Base-by-base conservation (phyloP, 2,329 filamentous ascomycete genomes). In the Cercospora sp. region DNA sequence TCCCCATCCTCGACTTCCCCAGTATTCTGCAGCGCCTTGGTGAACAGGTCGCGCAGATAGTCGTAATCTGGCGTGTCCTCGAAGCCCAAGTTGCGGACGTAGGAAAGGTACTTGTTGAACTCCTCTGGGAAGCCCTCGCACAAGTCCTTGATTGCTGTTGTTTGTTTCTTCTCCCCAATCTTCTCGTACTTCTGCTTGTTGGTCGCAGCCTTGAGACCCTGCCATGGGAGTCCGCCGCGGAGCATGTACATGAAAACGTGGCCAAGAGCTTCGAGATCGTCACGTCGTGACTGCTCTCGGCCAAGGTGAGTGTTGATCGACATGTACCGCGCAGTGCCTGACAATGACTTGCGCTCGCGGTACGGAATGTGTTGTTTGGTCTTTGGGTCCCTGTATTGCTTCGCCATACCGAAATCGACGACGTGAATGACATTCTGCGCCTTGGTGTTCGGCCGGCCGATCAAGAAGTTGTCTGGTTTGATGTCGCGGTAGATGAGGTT, bases 121-220 rank as follows among this genome's bases (percentile, higher is more conserved):
- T 99, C 94, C 79, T 97, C 92, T 87, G 95, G 94, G 82, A 97
- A 98, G 62, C 93, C 91, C 75, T 97, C 94, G 79, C 94, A 98
- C 16, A 99, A 88, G 76, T 99, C 95, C 84, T 97, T 97, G 83
- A 99, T 96, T 5, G 89, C 88, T 23, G 95, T 98, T 0, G 94
- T 97, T 84, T 98, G 95, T 85, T 99, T 99, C 90, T 99, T 98
- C 86, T 99, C 94, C 57, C 95, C 95, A 81, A 99, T 99, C 87
- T 98, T 98, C 84, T 99, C 95, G 80, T 99, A 99, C 84, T 99
- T 99, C 80, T 99, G 72, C 67, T 73, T 73, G 68, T 73, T 73
- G 23, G 72, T 73, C 13, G 72, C 72, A 30, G 72, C 72, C 68
- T 73, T 73, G 67, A 90, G 80, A 64, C 88, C 88, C 78, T 90